Base-by-base conservation (phyloP, 495 filamentous ascomycete genomes). In the Neurospora tetrasperma region DNA sequence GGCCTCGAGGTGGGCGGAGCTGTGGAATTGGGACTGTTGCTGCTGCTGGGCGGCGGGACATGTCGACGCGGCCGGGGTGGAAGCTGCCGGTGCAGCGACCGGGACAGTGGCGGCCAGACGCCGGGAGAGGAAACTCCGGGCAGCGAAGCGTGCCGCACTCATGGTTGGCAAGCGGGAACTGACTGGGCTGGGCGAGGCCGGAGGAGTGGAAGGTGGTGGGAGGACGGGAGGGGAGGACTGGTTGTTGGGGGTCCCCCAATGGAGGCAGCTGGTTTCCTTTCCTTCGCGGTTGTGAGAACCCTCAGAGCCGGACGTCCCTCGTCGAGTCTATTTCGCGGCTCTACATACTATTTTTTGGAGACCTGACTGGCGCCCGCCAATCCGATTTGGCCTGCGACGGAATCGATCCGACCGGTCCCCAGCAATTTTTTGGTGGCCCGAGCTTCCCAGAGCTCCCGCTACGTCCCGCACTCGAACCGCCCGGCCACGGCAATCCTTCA, bases 1-100 rank as follows among this genome's bases (percentile, higher is more conserved):
- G 70, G 77, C 77, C 27, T 74, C 71, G 35, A 84, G 80, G 74
- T 79, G 78, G 42, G 81, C 75, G 69, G 85, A 86, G 78, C 75
- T 84, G 78, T 85, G 84, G 75, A 86, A 85, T 42, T 78, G 72
- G 12, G 66, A 71, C 70, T 71, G 69, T 46, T 75, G 70, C 42
- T 44, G 70, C 42, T 44, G 78, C 73, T 68, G 76, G 74, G 11
- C 46, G 40, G 75, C 69, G 18, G 78, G 69, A 69, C 76, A 70
- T 42, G 71, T 69, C 69, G 72, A 72, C 69, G 72, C 54, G 59
- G 69, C 54, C 41, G 73, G 62, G 23, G 68, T 23, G 54, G 74
- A 48, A 68, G 74, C 39, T 31, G 69, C 48, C 23, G 71, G 38
- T 44, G 75, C 40, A 59, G 76, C 70, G 35, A 68, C 70, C 40